Base-by-base conservation (phyloP, 495 filamentous ascomycete genomes). In the Lophiotrema nucula region DNA sequence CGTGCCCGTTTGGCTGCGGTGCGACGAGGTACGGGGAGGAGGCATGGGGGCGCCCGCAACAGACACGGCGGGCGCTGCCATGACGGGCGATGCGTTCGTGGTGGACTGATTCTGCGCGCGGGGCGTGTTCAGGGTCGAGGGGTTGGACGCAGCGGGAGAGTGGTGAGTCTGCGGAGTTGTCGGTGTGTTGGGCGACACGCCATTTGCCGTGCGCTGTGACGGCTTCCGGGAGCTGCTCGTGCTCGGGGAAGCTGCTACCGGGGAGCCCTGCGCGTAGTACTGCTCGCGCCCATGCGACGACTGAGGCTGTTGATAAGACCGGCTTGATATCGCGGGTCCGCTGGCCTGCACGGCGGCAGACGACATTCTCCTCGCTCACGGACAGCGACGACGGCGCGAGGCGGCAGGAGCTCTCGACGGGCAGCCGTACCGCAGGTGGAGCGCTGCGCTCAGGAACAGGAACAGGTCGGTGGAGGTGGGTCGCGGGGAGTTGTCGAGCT, bases 11-110 rank as follows among this genome's bases (percentile, higher is more conserved):
- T 64, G 54, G 39, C 22, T 61, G 47, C 45, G 70, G 52, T 81
- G 81, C 23, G 83, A 85, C 11, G 83, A 86, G 1, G 83, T 85
- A 51, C 86, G 81, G 25, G 83, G 81, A 37, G 83, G 84, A 52
- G 79, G 82, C 55, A 80, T 78, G 49, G 59, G 55, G 63, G 74
- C 43, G 67, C 71, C 58, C 55, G 69, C 57, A 37, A n/a, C n/a
- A n/a, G 72, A 69, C 22, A 65, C 65, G 31, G 67, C 52, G 48
- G 67, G 72, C 67, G 52, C 70, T 66, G 70, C 67, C 71, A 72
- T 73, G 75, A 66, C 53, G 27, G 80, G 70, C 21, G 73, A 73
- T 10, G 62, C 47, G 56, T 67, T 76, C 52, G 60, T 73, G 64
- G 53, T 77, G 67, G 66, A 75, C 43, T 68, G 33, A 70, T 70